Conservation (phyloP, 441 rosid genomes). For the Erysimum cheiri region DNA sequence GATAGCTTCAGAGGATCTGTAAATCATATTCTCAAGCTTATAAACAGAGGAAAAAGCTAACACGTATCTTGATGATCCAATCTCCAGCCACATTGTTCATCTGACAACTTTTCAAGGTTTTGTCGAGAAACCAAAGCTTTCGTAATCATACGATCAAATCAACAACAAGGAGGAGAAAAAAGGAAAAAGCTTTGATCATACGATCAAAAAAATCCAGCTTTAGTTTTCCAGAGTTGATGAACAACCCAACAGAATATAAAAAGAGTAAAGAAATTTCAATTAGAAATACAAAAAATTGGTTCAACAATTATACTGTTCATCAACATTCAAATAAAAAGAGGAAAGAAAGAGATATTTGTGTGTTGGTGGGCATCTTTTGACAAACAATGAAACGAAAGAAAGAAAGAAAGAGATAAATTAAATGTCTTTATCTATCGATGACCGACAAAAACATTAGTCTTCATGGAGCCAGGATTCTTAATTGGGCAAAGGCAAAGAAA, state of each 20-base stretch:
- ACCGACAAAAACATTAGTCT: constrained; percentile 43
- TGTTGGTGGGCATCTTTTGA: constrained; percentile 49
- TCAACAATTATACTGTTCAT: constrained; percentile 36
- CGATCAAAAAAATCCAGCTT: constrained; percentile 21
- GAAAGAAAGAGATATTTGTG: background rate
- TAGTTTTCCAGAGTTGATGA: constrained; percentile 39
- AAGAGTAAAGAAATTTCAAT: background rate
- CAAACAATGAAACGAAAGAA: constrained; percentile 28
- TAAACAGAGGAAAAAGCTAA: constrained; percentile 5
- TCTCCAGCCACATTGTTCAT: constrained; percentile 43
- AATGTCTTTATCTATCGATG: constrained; percentile 33
- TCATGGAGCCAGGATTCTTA: constrained; percentile 43
- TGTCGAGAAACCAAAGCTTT: constrained; percentile 24
- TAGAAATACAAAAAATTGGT: background rate
- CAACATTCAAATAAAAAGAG: constrained; percentile 31
- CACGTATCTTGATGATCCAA: constrained; percentile 23
- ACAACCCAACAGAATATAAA: constrained; percentile 21
- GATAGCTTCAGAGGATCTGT: constrained; percentile 27
- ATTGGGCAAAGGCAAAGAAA: constrained; percentile 36
- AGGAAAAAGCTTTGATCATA: constrained; percentile 31
- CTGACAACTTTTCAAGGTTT: constrained; percentile 45
- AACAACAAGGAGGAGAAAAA: background rate
- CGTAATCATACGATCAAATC: constrained; percentile 35
- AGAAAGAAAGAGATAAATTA: background rate
- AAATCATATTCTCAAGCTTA: constrained; percentile 7